phyloP scores from a whole-genome alignment of 768 basidiomycete genomes.

The Tricholoma sp. region DNA sequence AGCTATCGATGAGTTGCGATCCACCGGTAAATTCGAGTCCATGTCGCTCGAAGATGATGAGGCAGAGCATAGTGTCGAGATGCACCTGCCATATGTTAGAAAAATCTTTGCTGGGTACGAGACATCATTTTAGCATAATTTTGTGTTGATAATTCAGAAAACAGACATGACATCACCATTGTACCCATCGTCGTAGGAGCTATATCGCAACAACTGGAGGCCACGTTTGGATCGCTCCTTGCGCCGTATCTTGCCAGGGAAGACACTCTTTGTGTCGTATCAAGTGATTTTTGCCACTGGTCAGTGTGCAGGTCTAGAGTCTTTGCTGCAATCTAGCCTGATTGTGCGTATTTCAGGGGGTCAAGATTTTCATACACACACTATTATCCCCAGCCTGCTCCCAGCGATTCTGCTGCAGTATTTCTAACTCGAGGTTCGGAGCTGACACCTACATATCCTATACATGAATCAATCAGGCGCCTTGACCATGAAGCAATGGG shows the following conservation, averaged over 20 bases:
- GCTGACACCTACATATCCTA: conserved; percentile 51
- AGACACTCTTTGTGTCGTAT: conserved; percentile 85
- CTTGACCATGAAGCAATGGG: conserved; percentile 89
- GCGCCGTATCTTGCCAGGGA: conserved; percentile 76
- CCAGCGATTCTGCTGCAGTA: conserved; percentile 38
- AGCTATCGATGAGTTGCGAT: conserved; percentile 66
- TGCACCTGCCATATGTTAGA: conserved; percentile 91
- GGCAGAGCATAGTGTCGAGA: conserved; percentile 95
- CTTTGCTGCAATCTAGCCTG: background rate
- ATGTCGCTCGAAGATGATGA: conserved; percentile 74
- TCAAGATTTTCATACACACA: conserved; percentile 81
- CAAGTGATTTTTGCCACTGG: conserved; percentile 99
- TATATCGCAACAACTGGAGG: conserved; percentile 56
- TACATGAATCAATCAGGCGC: conserved; percentile 76
- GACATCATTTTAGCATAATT: background rate
- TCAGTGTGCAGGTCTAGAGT: conserved; percentile 25
- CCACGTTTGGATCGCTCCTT: conserved; percentile 60
- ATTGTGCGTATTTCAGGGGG: conserved; percentile 48
- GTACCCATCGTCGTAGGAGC: conserved; percentile 91
- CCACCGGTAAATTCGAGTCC: conserved; percentile 62
- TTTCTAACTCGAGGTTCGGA: conserved; percentile 42
- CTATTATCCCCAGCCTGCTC: conserved; percentile 69
- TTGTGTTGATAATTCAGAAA: background rate
- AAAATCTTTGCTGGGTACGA: conserved; percentile 78
- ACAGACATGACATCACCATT: conserved; percentile 69